A percentile compares a stretch with the other conserved stretches of the same genome.
Evolutionary conservation across 2,329 filamentous ascomycete genomes (phyloP).

Genomic region (Xylariales sp.): DNA sequence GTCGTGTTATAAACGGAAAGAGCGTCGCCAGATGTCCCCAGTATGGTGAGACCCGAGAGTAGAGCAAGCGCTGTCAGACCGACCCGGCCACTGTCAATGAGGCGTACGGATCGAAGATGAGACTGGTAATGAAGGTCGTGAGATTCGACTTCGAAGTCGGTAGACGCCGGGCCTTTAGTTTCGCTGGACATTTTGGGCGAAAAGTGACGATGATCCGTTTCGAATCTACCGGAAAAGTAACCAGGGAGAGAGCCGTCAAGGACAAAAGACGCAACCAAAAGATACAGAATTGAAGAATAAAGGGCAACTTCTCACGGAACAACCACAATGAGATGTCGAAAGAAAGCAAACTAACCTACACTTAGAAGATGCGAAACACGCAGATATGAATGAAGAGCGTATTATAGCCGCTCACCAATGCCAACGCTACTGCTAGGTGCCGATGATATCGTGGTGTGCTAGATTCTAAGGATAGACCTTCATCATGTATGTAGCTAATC

Average conservation of each 20-base stretch:
- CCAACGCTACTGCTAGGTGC: conserved; percentile 9
- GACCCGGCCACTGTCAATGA: conserved; percentile 40
- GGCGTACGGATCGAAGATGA: conserved; percentile 28
- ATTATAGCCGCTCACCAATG: conserved; percentile 15
- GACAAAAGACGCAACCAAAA: conserved; percentile 8
- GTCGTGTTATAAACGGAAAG: conserved; percentile 53
- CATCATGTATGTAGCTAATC: background rate
- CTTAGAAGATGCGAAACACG: conserved; percentile 14
- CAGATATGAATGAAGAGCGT: conserved; percentile 19
- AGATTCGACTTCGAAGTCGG: conserved; percentile 46
- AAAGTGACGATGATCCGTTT: conserved; percentile 10
- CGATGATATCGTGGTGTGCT: background rate
- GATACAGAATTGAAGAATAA: conserved; percentile 6
- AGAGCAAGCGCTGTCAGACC: conserved; percentile 47
- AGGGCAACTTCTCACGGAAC: conserved; percentile 3
- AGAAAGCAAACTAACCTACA: conserved; percentile 13
- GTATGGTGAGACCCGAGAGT: conserved; percentile 44
- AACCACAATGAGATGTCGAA: conserved; percentile 15
- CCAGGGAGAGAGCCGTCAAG: conserved; percentile 1
- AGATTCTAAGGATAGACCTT: conserved; percentile 10
- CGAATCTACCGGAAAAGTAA: conserved; percentile 16
- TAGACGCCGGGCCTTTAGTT: conserved; percentile 37
- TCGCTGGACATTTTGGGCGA: conserved; percentile 25
- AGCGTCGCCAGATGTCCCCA: conserved; percentile 51
- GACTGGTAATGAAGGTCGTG: conserved; percentile 35